Evolutionary conservation across 176 grass and related monocot genomes (phyloP), one percentile per base, ranked within the genome.

Genomic region (Typha latifolia): DNA sequence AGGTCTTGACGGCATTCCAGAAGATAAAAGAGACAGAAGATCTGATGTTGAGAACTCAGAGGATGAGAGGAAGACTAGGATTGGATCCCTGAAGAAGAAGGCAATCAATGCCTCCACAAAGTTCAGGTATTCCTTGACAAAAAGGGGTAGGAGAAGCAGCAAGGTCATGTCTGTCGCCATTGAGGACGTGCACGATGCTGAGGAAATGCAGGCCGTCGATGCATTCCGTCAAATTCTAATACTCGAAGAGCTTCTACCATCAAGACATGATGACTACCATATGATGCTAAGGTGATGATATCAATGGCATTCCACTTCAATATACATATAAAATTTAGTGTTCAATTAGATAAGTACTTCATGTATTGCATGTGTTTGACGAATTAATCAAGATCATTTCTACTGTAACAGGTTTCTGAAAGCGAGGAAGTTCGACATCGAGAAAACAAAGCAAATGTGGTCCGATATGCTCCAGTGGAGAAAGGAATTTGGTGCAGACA

Each of bases 191-290:
- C 94, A 88, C 9, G 85, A 99, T 82, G 72, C 85, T 14, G 86
- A 99, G 59, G 94, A 99, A 70, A 87, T 87, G 79, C 77, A 80
- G 11, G 71, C 86, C n/a, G 94, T 99, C 29, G 94, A 99, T 72
- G 89, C 94, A 63, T 93, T 99, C 75, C 86, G 94, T 32, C 89
- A 99, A 75, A 99, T 74, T 62, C 89, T 93, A 11, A 81, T 99
- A 49, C 83, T 93, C 1, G 94, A 99, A 81, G 94, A 99, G 86
- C 78, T 99, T 20, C 94, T 99, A 14, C 94, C 94, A 3, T 85
- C 94, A 0, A 76, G 79, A 24, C 94, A 99, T 77, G 94, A 99
- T 80, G 88, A 99, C 75, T 99, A 99, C 86, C 94, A 99, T 81
- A 93, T 87, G 94, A 99, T 99, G 94, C 89, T 99, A 12, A 85